phyloP scores from a whole-genome alignment of 2,329 filamentous ascomycete species.

The Conoideocrella luteorostrata region DNA sequence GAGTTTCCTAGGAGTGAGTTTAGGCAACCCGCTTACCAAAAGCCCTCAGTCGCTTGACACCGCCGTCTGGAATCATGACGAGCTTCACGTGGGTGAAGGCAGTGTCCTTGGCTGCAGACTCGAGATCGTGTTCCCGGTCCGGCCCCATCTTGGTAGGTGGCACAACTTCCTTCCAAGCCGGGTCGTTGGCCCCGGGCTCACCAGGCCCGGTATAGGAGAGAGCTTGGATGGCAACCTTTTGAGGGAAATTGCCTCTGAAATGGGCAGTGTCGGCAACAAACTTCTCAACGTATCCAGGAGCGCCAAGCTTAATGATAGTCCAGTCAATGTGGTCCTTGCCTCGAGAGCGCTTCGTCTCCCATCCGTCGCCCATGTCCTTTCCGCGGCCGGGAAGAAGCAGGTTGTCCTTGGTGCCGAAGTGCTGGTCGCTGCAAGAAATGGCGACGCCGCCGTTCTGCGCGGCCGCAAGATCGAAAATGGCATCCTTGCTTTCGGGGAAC shows the following conservation, averaged over 20 bases:
- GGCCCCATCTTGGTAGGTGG: constrained; percentile 62
- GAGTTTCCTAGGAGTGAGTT: no score
- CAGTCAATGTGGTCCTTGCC: constrained; percentile 70
- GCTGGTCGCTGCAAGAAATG: constrained; percentile 71
- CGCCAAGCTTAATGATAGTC: constrained; percentile 70
- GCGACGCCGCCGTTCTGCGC: constrained; percentile 74
- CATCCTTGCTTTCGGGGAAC: constrained; percentile 59
- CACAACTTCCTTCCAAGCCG: constrained; percentile 61
- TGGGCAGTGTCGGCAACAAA: constrained; percentile 75
- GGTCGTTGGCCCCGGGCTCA: constrained; percentile 50
- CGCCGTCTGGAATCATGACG: constrained; percentile 88
- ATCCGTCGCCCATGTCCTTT: constrained; percentile 82
- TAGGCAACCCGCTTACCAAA: constrained; percentile 29
- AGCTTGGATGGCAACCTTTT: constrained; percentile 63
- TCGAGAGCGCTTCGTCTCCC: constrained; percentile 74
- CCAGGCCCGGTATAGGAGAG: constrained; percentile 47
- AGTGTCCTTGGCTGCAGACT: constrained; percentile 46
- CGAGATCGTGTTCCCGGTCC: constrained; percentile 66
- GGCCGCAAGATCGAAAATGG: constrained; percentile 68
- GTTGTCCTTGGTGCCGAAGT: constrained; percentile 78
- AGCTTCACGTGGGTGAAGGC: constrained; percentile 79
- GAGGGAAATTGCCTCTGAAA: constrained; percentile 78
- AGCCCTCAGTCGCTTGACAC: constrained; percentile 73
- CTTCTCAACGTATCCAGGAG: constrained; percentile 56
- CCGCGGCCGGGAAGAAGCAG: constrained; percentile 71